phyloP scores from a whole-genome alignment of 129 eudicot genomes.

The Saussurea involucrata region DNA sequence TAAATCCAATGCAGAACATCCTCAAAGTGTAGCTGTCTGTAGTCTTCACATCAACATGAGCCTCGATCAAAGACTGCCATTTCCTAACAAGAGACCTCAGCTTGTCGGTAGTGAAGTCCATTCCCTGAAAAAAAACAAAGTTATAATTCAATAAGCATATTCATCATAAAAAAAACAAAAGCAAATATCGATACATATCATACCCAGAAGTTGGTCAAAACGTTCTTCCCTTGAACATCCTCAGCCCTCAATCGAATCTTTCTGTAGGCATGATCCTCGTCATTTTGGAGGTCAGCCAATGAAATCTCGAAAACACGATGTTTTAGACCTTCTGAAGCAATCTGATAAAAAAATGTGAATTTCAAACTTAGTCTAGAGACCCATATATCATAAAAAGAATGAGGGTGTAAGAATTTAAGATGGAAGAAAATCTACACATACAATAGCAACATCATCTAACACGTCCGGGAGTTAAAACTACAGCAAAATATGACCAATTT shows the following conservation, averaged over 20 bases:
- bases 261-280: slow-evolving; percentile 58
- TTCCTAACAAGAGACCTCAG: slow-evolving; percentile 56
- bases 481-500: background rate
- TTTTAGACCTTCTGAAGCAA: slow-evolving; percentile 66
- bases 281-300: slow-evolving; percentile 58
- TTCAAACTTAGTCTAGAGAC: background rate
- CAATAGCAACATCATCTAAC: background rate
- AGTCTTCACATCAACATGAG: slow-evolving; percentile 73
- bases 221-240: slow-evolving; percentile 66
- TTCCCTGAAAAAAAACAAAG: slow-evolving; percentile 30
- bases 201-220: slow-evolving; percentile 66
- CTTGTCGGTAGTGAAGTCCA: slow-evolving; percentile 62
- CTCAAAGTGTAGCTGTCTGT: slow-evolving; percentile 50
- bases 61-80: slow-evolving; percentile 60
- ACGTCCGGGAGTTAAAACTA: background rate
- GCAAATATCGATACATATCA: background rate
- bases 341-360: slow-evolving; percentile 17
- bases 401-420: background rate
- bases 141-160: background rate
- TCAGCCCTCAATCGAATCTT: slow-evolving; percentile 64
- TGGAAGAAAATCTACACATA: background rate
- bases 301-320: slow-evolving; percentile 60
- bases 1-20: slow-evolving; percentile 69
- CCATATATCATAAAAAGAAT: background rate
- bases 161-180: background rate